Percentiles rank a stretch among this genome's conserved stretches.
Evolutionary conservation across 345 rosid genomes (phyloP).

Genomic region (Aurinia saxatilis): DNA sequence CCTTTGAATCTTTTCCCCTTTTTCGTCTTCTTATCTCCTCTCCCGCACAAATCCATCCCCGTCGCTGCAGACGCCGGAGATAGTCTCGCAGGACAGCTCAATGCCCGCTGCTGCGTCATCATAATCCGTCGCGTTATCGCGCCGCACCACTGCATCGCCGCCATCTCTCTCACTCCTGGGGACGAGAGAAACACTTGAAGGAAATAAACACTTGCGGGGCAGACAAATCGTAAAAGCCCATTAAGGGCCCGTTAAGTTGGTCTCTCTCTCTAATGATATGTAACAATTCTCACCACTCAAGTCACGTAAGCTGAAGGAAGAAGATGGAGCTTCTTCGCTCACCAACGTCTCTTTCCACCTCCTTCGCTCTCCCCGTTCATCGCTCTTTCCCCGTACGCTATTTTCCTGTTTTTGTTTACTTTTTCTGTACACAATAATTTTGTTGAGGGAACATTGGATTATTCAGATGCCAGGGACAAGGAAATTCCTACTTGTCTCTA

Average conservation of each 20-base stretch:
- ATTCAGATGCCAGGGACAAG: constrained; percentile 31
- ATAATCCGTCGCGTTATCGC: constrained; percentile 47
- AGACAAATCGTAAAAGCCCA: not conserved
- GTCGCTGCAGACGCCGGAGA: constrained; percentile 1
- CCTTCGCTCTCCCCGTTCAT: constrained; percentile 36
- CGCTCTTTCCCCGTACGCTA: constrained; percentile 33
- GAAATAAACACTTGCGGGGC: not conserved
- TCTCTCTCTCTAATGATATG: not conserved
- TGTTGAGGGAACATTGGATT: not conserved
- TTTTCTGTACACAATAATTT: not conserved
- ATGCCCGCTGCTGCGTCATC: constrained; percentile 40
- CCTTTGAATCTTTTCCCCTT: constrained; percentile 90
- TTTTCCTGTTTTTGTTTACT: not conserved
- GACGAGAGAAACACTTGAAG: not conserved
- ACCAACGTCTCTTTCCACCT: constrained; percentile 49
- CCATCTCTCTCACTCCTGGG: constrained; percentile 24
- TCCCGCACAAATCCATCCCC: constrained; percentile 57
- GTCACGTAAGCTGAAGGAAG: constrained; percentile 1
- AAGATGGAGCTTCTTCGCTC: constrained; percentile 40
- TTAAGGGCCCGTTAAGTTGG: not conserved
- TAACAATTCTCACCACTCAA: constrained; percentile 10
- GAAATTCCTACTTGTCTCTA: constrained; percentile 38
- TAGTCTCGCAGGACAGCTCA: too few species aligned
- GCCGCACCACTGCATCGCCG: constrained; percentile 61
- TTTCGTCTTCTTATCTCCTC: constrained; percentile 93